A percentile compares a stretch with the other conserved stretches of the same genome.
These are phyloP conservation scores for Sclerotinia nivalis DNA, from an alignment of 2,329 filamentous ascomycete species.

Conservation along the genomic window DNA sequence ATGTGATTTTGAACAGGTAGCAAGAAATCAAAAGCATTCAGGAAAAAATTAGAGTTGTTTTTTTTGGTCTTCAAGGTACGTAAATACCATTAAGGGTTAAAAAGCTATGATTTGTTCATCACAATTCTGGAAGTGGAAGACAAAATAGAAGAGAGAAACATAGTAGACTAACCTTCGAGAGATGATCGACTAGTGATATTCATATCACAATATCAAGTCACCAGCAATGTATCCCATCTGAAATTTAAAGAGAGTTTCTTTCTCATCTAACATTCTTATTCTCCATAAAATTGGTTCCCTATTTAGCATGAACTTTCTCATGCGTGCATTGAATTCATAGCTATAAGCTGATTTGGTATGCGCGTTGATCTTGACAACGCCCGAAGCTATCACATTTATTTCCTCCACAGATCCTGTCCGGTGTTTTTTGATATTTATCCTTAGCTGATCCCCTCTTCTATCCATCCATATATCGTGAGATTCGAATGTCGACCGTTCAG, in stretches of 20 bases:
- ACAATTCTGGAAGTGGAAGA: not conserved
- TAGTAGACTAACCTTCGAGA: constrained; percentile 8
- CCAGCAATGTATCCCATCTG: not conserved
- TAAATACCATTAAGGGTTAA: constrained; percentile 24
- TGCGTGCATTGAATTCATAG: constrained; percentile 16
- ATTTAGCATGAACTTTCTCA: constrained; percentile 15
- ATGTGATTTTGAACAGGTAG: not conserved
- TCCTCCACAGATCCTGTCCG: constrained; percentile 18
- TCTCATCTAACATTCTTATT: constrained; percentile 19
- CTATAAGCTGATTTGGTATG: constrained; percentile 15
- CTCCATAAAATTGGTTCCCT: constrained; percentile 17
- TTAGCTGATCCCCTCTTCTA: constrained; percentile 3
- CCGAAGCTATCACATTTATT: constrained; percentile 18
- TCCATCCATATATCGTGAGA: constrained; percentile 16
- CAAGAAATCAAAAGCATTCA: constrained; percentile 3
- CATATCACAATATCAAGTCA: constrained; percentile 22
- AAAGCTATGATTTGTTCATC: constrained; percentile 25
- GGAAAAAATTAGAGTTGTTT: constrained; percentile 26
- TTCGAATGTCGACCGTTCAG: constrained; percentile 32
- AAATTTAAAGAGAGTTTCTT: constrained; percentile 16
- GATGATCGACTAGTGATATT: not conserved
- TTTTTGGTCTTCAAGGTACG: constrained; percentile 24
- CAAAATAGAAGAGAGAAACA: not conserved
- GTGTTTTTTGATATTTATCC: not conserved
- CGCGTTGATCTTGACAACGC: constrained; percentile 20